Evolutionary conservation across 257 asterid genomes (phyloP), one percentile per base, ranked within the genome.

Genomic region (Dorcoceras hygrometricum): DNA sequence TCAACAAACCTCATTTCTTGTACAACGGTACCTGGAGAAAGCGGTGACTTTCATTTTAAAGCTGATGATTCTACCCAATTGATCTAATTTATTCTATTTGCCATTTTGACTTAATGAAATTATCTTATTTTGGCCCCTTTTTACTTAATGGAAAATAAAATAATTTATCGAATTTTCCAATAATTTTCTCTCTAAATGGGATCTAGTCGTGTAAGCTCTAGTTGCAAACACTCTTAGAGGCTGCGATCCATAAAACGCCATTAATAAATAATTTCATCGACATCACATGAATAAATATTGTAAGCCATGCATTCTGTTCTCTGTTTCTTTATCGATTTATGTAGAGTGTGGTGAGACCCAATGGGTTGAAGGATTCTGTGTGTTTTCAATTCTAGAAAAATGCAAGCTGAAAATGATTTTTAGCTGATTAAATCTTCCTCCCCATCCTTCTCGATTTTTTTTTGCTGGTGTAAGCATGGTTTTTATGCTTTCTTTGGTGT

Each of bases 331-430:
- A 24, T 43, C 19, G 56, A 18, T 66, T 57, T 46, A 9, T 54
- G 14, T 14, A 39, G n/a, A 11, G 50, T 39, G n/a, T 56, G 27
- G 24, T 32, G 50, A 22, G 36, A 60, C 32, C 23, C 11, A 16
- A 18, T 34, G 6, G 12, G n/a, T 31, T 25, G 65, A 16, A 11
- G 32, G 56, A 3, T 20, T 34, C 16, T 0, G 8, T 29, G 32
- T 51, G 54, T 51, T 56, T 20, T 18, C 39, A 24, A 23, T n/a
- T n/a, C n/a, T n/a, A n/a, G n/a, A n/a, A n/a, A n/a, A n/a, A n/a
- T n/a, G n/a, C n/a, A n/a, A 58, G 68, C 67, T 69, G 63, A 70
- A 64, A 75, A 32, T n/a, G 23, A 24, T 51, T 65, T 54, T 29
- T 22, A 43, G 23, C 70, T 43, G 28, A 29, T 69, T 74, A 29